Base-by-base conservation (phyloP, 2,329 filamentous ascomycete species). In the Aspergillus niger region DNA sequence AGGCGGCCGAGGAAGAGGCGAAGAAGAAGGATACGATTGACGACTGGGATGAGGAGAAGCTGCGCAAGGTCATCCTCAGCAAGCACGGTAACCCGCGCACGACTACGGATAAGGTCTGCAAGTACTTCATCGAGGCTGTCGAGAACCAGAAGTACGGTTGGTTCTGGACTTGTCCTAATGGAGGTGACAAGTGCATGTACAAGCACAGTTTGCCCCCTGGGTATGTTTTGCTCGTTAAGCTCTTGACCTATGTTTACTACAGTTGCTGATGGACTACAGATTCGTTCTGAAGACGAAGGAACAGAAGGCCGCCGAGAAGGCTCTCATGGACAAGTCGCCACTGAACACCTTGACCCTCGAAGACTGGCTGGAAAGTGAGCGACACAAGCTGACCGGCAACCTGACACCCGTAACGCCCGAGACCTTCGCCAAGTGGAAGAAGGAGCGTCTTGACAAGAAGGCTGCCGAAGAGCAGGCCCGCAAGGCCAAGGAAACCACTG, bases 61-160 rank as follows among this genome's bases (percentile, higher is more conserved):
- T 99, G 70, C 86, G 91, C 69, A 89, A 89, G 58, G 95, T 99
- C 38, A 92, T 99, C 24, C 70, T 96, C 75, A 96, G 91, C 71
- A 99, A 99, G 82, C 96, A 99, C 78, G 95, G 95, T 55, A 99
- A 99, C 78, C 95, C 96, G 62, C 88, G 89, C 75, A 97, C 93
- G 22, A 91, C 91, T 5, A 99, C 95, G 50, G 95, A 99, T 75
- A 99, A 98, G 80, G 95, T 99, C 67, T 99, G 95, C 91, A 99
- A 98, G 80, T 97, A 82, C 83, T 99, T 99, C 76, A 95, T 98
- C 75, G 89, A 93, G 68, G 95, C 95, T 26, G 95, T 99, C 64
- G 95, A 99, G 80, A 95, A 99, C 74, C 91, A 92, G 71, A 99
- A 98, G 79, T 99, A 99, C 72, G 95, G 95, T 64, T 99, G 95